These are phyloP conservation scores for Hymenoscyphus salicellus DNA, from an alignment of 2,329 filamentous ascomycete genomes.

Conservation along the genomic window DNA sequence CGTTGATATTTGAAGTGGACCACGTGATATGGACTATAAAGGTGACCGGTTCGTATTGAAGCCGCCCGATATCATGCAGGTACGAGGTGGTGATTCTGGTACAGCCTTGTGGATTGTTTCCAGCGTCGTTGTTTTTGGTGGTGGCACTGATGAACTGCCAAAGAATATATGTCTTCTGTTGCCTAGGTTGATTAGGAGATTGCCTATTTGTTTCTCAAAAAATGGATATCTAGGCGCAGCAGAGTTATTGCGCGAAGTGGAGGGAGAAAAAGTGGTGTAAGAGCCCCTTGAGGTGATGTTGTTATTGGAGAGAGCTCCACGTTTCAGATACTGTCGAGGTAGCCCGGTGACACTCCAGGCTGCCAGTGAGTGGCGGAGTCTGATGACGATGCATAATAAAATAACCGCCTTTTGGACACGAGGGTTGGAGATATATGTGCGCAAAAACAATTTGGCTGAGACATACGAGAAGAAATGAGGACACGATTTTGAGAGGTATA, in stretches of 20 bases:
- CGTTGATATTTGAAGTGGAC: background rate
- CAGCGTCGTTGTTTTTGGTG: background rate
- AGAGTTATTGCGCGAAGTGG: background rate
- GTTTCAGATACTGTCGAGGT: constrained; percentile 14
- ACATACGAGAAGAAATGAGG: background rate
- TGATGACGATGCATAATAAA: constrained; percentile 1
- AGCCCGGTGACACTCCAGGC: constrained; percentile 13
- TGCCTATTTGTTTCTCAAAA: constrained; percentile 13
- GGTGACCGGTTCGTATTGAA: background rate
- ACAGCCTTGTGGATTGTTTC: background rate
- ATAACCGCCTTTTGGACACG: background rate
- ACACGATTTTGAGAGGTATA: background rate
- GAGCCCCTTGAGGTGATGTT: background rate
- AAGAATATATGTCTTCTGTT: constrained; percentile 4
- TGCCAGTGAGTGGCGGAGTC: constrained; percentile 2
- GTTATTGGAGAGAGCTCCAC: background rate
- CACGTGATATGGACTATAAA: background rate
- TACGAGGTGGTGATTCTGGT: constrained; percentile 10
- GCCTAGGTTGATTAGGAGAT: constrained; percentile 5
- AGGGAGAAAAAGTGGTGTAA: background rate
- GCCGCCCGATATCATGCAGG: constrained; percentile 15
- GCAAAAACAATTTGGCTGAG: background rate
- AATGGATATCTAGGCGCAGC: constrained; percentile 3
- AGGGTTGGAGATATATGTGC: background rate
- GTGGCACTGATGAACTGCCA: background rate